Conservation (phyloP, 768 basidiomycete species). For the Suillus alpinus region DNA sequence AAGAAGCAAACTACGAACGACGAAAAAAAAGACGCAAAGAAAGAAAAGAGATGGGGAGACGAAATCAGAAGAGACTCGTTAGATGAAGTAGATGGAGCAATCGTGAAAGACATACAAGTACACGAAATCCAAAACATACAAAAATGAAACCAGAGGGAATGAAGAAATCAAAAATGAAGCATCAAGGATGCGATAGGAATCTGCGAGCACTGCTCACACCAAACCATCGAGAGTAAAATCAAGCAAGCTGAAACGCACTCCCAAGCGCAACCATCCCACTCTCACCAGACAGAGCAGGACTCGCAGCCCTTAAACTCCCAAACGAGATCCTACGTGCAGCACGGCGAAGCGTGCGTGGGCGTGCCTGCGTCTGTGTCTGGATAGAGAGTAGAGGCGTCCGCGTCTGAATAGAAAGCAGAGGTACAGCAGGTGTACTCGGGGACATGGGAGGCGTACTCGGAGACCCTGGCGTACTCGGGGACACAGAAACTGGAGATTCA, state of each 20-base stretch:
- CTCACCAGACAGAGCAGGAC: slow-evolving; percentile 30
- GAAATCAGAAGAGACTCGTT: neutral
- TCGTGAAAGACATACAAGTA: neutral
- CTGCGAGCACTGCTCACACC: neutral
- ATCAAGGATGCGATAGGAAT: neutral
- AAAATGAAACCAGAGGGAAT: neutral
- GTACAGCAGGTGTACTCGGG: slow-evolving; percentile 5
- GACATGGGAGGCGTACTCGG: slow-evolving; percentile 8
- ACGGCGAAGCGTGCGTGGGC: slow-evolving; percentile 28
- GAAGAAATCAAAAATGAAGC: neutral
- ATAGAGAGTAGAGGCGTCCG: slow-evolving; percentile 1
- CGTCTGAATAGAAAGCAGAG: slow-evolving; percentile 16
- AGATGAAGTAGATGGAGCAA: neutral
- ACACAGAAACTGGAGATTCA: slow-evolving; percentile 4
- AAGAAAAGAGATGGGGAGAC: neutral
- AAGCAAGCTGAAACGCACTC: slow-evolving; percentile 72
- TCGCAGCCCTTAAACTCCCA: slow-evolving; percentile 44
- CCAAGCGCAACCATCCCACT: slow-evolving; percentile 46
- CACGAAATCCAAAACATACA: slow-evolving; percentile 4
- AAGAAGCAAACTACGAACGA: neutral
- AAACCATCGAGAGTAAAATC: slow-evolving; percentile 12
- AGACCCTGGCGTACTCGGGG: neutral
- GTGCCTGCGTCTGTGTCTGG: neutral
- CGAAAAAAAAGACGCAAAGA: neutral
- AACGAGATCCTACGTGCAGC: slow-evolving; percentile 65